Conservation (phyloP, 306 rosid genomes). For the Potentilla sterilis region DNA sequence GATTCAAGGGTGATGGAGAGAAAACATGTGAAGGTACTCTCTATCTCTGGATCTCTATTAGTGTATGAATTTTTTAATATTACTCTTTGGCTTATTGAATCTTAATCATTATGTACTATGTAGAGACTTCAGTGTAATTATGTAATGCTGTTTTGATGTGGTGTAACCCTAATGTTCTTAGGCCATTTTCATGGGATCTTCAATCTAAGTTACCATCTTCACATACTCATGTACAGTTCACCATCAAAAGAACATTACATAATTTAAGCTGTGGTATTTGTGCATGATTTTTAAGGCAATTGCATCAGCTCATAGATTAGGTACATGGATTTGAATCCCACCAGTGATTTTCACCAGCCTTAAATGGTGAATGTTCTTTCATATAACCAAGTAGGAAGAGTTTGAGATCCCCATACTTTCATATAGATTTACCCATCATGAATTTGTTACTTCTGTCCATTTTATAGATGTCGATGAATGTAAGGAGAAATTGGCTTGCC, state of each 20-base stretch:
- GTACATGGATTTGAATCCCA: not conserved
- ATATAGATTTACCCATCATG: not conserved
- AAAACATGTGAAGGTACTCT: constrained; percentile 69
- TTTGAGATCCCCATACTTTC: not conserved
- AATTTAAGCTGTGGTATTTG: not conserved
- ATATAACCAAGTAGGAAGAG: not conserved
- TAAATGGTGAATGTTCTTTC: not conserved
- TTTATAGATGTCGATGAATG: constrained; percentile 85
- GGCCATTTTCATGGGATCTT: not conserved
- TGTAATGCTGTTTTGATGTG: not conserved
- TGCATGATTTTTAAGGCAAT: not conserved
- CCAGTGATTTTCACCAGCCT: constrained; percentile 3
- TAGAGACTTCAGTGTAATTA: not conserved
- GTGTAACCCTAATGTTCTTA: not conserved
- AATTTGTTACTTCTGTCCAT: constrained; percentile 15
- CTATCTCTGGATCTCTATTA: constrained; percentile 13
- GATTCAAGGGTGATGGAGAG: constrained; percentile 86
- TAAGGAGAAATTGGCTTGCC: constrained; percentile 69
- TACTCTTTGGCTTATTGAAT: constrained; percentile 3
- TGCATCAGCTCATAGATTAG: not conserved
- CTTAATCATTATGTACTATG: not conserved
- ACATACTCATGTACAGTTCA: not conserved
- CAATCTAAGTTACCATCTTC: not conserved
- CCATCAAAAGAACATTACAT: not conserved
- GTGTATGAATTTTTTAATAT: not conserved